Base-by-base conservation (phyloP, 768 basidiomycete genomes). In the Astraeus odoratus region DNA sequence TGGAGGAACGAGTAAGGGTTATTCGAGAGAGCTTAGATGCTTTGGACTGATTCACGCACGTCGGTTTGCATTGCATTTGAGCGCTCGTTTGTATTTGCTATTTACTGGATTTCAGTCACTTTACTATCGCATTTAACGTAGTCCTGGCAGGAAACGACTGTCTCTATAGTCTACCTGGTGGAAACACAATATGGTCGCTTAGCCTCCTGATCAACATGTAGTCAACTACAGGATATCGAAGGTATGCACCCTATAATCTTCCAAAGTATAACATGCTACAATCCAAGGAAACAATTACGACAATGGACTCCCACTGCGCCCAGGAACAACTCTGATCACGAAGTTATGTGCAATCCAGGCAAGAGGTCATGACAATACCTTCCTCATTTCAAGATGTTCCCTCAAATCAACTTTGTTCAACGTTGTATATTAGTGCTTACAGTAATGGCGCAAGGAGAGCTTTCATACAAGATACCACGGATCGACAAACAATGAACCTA, bases 1-100 rank as follows among this genome's bases (percentile, higher is more conserved):
- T 85, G 37, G 83, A 86, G 61, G 71, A 75, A 49, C 69, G 81
- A 46, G 68, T 82, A 19, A 65, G 59, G 38, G 45, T 51, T n/a
- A 66, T 85, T 27, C 67, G 72, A 44, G 69, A 72, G 40, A 71
- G 62, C 42, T 41, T 79, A 39, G 51, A 57, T 8, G 63, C 64
- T 18, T 30, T 70, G 42, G 58, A 58, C 48, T 67, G 51, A 49
- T 33, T 15, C 20, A 22, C n/a, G n/a, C n/a, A n/a, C n/a, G n/a
- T n/a, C n/a, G n/a, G n/a, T n/a, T n/a, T n/a, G n/a, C n/a, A n/a
- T n/a, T n/a, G n/a, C n/a, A n/a, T n/a, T n/a, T n/a, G n/a, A 10
- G 16, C 8, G 19, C 35, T 37, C 34, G 34, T 18, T 20, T 37
- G 35, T 24, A 38, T 38, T 38, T 23, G 19, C 8, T 35, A 35